These are phyloP conservation scores for Oryza nivara DNA, from an alignment of 176 grass and related monocot genomes.

Conservation along the genomic window DNA sequence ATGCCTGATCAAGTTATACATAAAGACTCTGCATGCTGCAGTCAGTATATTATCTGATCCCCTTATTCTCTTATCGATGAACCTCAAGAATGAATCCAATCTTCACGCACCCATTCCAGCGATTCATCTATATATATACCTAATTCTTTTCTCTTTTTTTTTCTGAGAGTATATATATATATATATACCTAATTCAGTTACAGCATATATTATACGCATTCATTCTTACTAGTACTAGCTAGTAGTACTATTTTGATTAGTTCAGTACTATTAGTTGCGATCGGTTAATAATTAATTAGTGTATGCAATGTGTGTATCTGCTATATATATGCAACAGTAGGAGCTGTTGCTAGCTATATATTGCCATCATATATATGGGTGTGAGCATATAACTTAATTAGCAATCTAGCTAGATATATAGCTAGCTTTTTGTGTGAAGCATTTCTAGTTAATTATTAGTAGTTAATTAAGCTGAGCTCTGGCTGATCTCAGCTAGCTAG, in stretches of 20 bases:
- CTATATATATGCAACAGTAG: background rate
- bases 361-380: background rate
- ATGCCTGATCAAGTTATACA: background rate
- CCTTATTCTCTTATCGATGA: slow-evolving; percentile 40
- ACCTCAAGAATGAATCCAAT: slow-evolving; percentile 52
- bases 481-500: background rate
- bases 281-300: background rate
- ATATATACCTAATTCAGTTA: slow-evolving; percentile 5
- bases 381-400: background rate
- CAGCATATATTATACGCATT: background rate
- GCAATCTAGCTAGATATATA: too few relatives aligned
- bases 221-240: background rate
- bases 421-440: background rate
- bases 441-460: background rate
- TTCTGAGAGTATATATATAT: background rate
- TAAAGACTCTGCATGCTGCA: background rate
- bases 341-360: too few relatives aligned
- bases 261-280: background rate
- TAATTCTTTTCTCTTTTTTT: background rate
- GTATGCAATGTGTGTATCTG: background rate
- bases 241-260: background rate
- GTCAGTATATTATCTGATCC: background rate
- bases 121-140: slow-evolving; percentile 25
- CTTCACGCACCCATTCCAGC: slow-evolving; percentile 50
- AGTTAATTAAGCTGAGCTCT: background rate